Base-by-base conservation (phyloP, 192 early-diverging fungal species). In the Cetraspora pellucida region DNA sequence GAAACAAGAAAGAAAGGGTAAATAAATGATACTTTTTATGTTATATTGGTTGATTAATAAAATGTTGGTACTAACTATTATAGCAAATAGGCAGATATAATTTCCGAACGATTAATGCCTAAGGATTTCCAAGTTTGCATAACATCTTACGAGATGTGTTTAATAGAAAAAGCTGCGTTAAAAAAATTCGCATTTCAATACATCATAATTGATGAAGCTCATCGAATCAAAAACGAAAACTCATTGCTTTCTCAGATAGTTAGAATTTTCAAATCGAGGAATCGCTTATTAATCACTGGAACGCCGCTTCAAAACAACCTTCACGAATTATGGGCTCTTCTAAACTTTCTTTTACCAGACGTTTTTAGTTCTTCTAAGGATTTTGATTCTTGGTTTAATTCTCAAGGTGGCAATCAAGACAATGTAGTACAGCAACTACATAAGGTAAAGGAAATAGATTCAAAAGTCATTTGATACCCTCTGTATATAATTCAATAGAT, bases 181-280 rank as follows among this genome's bases (percentile, higher is more conserved):
- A 90, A 90, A 74, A 96, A 95, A 81, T 89, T 95, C 57, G 88
- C 87, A 13, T 98, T 95, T 92, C 92, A 95, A 79, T 97, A 93
- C 72, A 89, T 98, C 59, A 89, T 99, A 11, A 90, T 98, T 57
- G 97, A 99, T 79, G 96, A 99, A 85, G 97, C 95, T 14, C 97
- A 99, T 79, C 90, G 96, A 55, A 88, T 99, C 85, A 99, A 99
- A 81, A 99, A 99, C 82, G 96, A 98, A 85, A 97, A 97, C 86
- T 98, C 96, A 9, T 90, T 91, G 79, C 88, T 98, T 21, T 96
- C 96, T 8, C 92, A 95, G 78, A 96, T 98, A n/a, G 93, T 99
- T 30, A 91, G 96, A 60, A 85, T 93, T 61, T 93, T 99, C 80
- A 85, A 89, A 44, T 95, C 96, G 37, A 87, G 91, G 60, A 93